Conservation (phyloP, 2,329 filamentous ascomycete species). For the Diaporthe sp. region DNA sequence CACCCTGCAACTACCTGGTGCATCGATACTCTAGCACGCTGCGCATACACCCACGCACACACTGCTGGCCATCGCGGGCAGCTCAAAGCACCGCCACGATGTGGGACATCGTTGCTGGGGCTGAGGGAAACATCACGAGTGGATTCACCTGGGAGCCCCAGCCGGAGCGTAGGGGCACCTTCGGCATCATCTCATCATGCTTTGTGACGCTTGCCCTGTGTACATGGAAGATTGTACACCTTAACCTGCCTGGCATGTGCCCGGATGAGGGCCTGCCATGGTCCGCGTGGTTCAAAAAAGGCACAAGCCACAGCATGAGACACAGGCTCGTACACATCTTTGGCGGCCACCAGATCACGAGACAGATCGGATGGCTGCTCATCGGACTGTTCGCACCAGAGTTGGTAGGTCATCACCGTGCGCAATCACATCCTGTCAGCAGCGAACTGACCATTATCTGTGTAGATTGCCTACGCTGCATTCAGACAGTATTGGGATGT, state of each 20-base stretch:
- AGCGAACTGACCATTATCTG: background rate
- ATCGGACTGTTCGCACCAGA: constrained; percentile 35
- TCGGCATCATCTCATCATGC: constrained; percentile 32
- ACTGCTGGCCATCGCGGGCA: background rate
- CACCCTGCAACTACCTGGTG: background rate
- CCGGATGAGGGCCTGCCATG: constrained; percentile 33
- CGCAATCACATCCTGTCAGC: no score
- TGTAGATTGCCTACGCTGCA: constrained; percentile 35
- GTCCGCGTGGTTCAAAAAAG: constrained; percentile 33
- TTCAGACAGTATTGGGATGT: constrained; percentile 38
- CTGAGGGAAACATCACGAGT: constrained; percentile 24
- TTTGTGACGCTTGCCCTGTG: constrained; percentile 36
- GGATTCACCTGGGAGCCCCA: constrained; percentile 31
- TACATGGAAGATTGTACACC: constrained; percentile 37
- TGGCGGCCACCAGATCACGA: constrained; percentile 33
- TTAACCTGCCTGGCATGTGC: constrained; percentile 34
- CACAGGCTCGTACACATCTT: constrained; percentile 34
- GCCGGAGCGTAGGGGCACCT: constrained; percentile 31
- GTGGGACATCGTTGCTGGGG: constrained; percentile 37
- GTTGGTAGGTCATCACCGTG: constrained; percentile 20
- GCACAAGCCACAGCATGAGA: constrained; percentile 17
- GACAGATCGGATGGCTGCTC: constrained; percentile 36
- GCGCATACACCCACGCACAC: background rate
- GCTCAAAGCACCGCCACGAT: constrained; percentile 19
- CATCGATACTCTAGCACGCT: background rate